Base-by-base conservation (phyloP, 1,139 yeast species). In the Diutina scorzettiae region DNA sequence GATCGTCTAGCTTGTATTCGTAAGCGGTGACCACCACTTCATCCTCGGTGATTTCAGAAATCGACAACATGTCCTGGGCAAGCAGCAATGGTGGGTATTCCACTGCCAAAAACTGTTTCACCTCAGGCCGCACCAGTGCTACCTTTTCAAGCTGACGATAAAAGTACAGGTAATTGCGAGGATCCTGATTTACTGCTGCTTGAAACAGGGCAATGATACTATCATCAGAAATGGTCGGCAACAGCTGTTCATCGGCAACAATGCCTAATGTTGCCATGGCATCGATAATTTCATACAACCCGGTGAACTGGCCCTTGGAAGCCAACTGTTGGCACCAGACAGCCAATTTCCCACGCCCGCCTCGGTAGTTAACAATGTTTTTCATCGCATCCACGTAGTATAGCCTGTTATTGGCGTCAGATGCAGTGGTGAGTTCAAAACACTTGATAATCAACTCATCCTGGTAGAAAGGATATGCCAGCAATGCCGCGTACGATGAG, bases 11-110 rank as follows among this genome's bases (percentile, higher is more conserved):
- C 46, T 78, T 78, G 42, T 78, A 67, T 45, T 80, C 77, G 50
- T 72, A 79, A 0, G 89, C 86, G 1, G 91, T 81, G 28, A 77
- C 67, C 4, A 82, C 73, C 36, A 82, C 76, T 46, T 82, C 93
- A 52, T 81, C 91, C 53, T 81, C 93, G 3, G 85, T 80, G 5
- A 75, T 67, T 30, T 73, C 76, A 49, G 73, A 80, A 20, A 81
- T 71, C 14, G 76, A 80, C 41, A 86, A 59, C 14, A 71, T 68
- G 1, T 67, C 68, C 49, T 81, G 75, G 0, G 96, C 93, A 42
- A 76, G 70, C 2, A 58, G 55, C 4, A 75, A 49, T 12, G 75
- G 72, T 31, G 76, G 52, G 2, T 81, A 70, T 51, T 82, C 89
- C 25, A 69, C 63, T 3, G 64, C 66, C 32, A 82, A 55, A 47